A percentile compares a stretch with the other conserved stretches of the same genome.
phyloP scores from a whole-genome alignment of 257 asterid species.

The Salvia hispanica region DNA sequence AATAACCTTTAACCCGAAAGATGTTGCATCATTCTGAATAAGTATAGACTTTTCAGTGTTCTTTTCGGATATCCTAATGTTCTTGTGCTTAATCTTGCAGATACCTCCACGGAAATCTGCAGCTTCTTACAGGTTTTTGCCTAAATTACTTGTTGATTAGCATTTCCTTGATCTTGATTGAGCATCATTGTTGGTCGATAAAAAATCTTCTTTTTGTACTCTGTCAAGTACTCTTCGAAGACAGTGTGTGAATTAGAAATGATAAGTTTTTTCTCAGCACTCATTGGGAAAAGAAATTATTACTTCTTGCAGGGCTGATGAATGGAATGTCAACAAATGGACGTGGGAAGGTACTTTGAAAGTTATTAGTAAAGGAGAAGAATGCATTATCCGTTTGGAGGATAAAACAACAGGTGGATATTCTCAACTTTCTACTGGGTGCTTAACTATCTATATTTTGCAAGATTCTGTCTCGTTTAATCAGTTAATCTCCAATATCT shows the following conservation, averaged over 20 bases:
- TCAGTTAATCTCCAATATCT: neutral
- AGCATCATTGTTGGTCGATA: neutral
- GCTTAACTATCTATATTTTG: no score
- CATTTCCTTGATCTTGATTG: slow-evolving; percentile 10
- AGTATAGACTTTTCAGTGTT: neutral
- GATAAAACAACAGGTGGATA: slow-evolving; percentile 82
- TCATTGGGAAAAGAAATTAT: slow-evolving; percentile 16
- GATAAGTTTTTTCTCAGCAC: slow-evolving; percentile 6
- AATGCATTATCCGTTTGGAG: slow-evolving; percentile 86
- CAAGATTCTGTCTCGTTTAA: slow-evolving; percentile 20
- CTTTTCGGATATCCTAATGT: slow-evolving; percentile 22
- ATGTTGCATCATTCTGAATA: neutral
- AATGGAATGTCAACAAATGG: slow-evolving; percentile 99
- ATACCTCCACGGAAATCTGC: slow-evolving; percentile 94
- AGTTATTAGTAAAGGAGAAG: slow-evolving; percentile 87
- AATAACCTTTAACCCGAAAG: neutral
- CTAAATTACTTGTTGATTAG: slow-evolving; percentile 27
- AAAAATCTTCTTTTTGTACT: no score
- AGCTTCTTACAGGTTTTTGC: slow-evolving; percentile 87
- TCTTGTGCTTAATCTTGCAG: slow-evolving; percentile 47
- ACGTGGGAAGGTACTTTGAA: slow-evolving; percentile 94
- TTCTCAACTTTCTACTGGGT: slow-evolving; percentile 17
- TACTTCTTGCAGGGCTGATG: slow-evolving; percentile 79
- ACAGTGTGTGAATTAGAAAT: neutral
- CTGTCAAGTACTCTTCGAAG: neutral